phyloP scores from a whole-genome alignment of 306 rosid species.

The Vigna radiata region DNA sequence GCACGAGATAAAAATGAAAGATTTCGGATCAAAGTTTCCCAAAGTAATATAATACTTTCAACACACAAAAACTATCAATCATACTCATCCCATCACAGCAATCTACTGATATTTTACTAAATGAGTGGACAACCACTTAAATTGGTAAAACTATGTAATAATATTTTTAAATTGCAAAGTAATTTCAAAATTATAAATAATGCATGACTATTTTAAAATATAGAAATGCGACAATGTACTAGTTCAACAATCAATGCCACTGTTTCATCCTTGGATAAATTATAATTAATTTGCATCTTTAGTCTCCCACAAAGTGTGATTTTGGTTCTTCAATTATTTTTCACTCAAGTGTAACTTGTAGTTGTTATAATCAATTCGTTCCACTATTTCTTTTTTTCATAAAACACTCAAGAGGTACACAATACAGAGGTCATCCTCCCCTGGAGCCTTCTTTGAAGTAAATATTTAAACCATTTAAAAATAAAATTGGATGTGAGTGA shows the following conservation, averaged over 20 bases:
- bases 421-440: not conserved
- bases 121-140: not conserved
- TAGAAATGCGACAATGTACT: not conserved
- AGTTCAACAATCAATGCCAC: conserved; percentile 1
- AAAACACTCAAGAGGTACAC: not conserved
- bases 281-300: not conserved
- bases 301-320: not conserved
- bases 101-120: not conserved
- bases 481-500: not conserved
- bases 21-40: conserved; percentile 12
- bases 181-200: not conserved
- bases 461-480: not conserved
- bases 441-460: not conserved
- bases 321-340: not conserved
- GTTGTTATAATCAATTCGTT: not conserved
- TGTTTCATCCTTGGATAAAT: not conserved
- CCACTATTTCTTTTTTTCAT: not conserved
- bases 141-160: not conserved
- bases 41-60: conserved; percentile 2
- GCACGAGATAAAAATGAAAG: not conserved
- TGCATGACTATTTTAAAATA: not conserved
- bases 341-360: not conserved
- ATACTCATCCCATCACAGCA: not conserved
- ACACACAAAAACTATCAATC: not conserved
- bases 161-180: not conserved